Conservation (phyloP, 2,329 filamentous ascomycete species). For the Cladosporium sp. region DNA sequence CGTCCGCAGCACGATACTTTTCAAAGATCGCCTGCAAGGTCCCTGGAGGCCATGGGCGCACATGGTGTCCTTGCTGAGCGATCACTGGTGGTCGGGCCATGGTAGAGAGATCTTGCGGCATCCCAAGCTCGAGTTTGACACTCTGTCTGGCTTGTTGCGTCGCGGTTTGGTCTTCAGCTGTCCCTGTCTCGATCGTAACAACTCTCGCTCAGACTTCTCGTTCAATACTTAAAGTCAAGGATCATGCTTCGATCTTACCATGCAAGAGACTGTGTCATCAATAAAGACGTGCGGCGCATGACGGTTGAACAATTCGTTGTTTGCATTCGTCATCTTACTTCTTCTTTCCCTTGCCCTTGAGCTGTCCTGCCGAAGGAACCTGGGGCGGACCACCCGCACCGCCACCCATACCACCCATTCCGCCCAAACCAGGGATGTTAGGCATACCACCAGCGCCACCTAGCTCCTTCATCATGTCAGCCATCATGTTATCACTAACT, state of each 20-base stretch:
- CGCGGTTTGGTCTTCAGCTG: too few species aligned
- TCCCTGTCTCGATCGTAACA: too few species aligned
- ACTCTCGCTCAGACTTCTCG: background rate
- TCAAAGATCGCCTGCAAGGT: too few species aligned
- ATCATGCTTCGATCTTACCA: background rate
- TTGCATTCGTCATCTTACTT: conserved; percentile 29
- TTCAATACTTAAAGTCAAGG: background rate
- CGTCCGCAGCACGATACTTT: too few species aligned
- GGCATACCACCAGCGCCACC: conserved; percentile 26
- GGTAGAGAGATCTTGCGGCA: background rate
- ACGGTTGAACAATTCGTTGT: background rate
- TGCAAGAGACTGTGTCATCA: background rate
- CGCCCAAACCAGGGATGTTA: conserved; percentile 35
- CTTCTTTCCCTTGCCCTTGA: conserved; percentile 37
- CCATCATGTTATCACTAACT: conserved; percentile 89
- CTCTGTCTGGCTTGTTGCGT: background rate
- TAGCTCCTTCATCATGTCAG: conserved; percentile 98
- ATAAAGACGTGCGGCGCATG: background rate
- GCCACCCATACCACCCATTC: conserved; percentile 32
- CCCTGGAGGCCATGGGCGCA: too few species aligned
- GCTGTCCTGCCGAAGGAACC: conserved; percentile 24
- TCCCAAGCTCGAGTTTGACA: background rate
- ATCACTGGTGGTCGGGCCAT: background rate
- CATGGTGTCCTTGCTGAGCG: background rate
- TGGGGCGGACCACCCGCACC: conserved; percentile 17